phyloP scores from a whole-genome alignment of 1,139 yeast species.

The Fermentozyma sake region DNA sequence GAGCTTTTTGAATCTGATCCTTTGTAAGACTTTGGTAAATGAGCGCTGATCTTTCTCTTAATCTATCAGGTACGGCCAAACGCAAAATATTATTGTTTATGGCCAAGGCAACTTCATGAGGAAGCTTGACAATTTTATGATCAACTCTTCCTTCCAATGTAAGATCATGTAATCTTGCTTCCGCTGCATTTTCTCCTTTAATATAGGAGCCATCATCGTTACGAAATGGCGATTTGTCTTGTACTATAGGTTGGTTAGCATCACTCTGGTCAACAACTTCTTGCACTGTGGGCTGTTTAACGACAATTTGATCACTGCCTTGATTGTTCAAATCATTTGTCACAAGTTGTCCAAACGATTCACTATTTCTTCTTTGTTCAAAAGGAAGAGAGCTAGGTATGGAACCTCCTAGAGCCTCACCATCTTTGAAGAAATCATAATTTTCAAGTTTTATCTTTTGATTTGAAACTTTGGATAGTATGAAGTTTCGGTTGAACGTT shows the following conservation, averaged over 20 bases:
- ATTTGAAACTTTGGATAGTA: no score
- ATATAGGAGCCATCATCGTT: slow-evolving; percentile 36
- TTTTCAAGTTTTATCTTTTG: no score
- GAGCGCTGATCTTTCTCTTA: slow-evolving; percentile 53
- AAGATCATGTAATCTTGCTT: slow-evolving; percentile 49
- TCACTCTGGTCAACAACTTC: no score
- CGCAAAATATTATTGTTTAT: slow-evolving; percentile 59
- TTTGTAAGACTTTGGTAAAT: slow-evolving; percentile 47
- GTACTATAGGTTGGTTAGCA: neutral
- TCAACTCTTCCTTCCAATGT: slow-evolving; percentile 48
- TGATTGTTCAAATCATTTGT: slow-evolving; percentile 21
- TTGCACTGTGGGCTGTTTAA: no score
- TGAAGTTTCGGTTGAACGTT: no score
- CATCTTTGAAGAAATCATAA: no score
- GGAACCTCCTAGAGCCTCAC: no score
- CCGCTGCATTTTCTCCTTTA: slow-evolving; percentile 44
- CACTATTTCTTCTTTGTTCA: slow-evolving; percentile 26
- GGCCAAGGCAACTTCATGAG: slow-evolving; percentile 47
- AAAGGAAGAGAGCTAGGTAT: slow-evolving; percentile 30
- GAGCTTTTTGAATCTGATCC: slow-evolving; percentile 50
- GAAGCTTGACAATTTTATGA: slow-evolving; percentile 43
- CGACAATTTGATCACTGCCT: no score
- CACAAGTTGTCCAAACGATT: slow-evolving; percentile 46
- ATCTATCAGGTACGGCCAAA: slow-evolving; percentile 48
- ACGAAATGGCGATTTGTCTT: slow-evolving; percentile 29